Evolutionary conservation across 106 monocot species (phyloP).

Genomic region (Vanilla planifolia): DNA sequence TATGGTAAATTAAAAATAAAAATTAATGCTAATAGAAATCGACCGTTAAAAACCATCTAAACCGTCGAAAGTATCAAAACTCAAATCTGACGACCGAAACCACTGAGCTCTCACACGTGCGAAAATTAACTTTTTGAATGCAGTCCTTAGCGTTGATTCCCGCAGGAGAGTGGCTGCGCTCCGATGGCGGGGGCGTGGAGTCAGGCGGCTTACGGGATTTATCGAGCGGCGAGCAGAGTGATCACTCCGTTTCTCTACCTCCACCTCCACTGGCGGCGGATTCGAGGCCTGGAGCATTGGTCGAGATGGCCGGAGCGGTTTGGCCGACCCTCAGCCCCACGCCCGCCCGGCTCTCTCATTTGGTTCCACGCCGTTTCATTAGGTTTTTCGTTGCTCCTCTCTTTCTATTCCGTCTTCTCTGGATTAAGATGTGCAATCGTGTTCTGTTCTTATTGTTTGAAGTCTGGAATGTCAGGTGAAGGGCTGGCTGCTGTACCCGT

Average conservation of each 20-base stretch:
- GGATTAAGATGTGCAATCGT: background rate
- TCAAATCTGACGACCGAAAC: too few species aligned
- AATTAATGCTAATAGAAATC: too few species aligned
- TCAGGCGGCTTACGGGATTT: conserved; percentile 39
- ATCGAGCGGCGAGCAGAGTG: conserved; percentile 36
- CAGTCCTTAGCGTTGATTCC: too few species aligned
- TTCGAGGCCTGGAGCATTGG: conserved; percentile 64
- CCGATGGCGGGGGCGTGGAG: conserved; percentile 18
- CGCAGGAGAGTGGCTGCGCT: too few species aligned
- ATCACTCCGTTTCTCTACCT: conserved; percentile 39
- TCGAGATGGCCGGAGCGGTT: conserved; percentile 73
- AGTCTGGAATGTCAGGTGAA: conserved; percentile 42
- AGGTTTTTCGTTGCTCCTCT: conserved; percentile 7
- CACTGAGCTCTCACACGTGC: too few species aligned
- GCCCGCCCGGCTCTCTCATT: conserved; percentile 56
- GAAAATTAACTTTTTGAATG: too few species aligned
- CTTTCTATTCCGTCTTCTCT: background rate
- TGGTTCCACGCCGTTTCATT: conserved; percentile 99
- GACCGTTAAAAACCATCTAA: too few species aligned
- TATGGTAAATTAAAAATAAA: too few species aligned
- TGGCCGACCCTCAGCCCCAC: conserved; percentile 56
- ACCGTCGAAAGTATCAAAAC: too few species aligned
- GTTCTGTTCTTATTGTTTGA: background rate
- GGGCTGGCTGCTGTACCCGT: conserved; percentile 79
- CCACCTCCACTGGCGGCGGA: conserved; percentile 45